Base-by-base conservation (phyloP, 441 rosid species). In the Jatropha multifida region DNA sequence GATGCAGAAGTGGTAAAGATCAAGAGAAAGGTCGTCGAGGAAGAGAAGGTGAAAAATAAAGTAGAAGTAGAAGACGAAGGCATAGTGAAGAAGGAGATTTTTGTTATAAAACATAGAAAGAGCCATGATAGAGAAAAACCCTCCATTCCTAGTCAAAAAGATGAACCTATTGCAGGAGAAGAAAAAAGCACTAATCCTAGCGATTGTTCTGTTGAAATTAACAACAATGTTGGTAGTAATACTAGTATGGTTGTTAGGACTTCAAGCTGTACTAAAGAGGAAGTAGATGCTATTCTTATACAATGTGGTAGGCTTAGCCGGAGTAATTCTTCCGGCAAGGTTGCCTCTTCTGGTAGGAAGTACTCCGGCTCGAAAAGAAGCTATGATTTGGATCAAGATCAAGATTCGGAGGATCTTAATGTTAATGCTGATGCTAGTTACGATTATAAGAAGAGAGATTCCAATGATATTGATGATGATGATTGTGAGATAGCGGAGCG, bases 271-370 rank as follows among this genome's bases (percentile, higher is more conserved):
- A 86, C 86, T 3, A 86, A 90, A 46, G 97, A 93, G 73, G 97
- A 93, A 76, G 96, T 94, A 52, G 98, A 94, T 59, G 97, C 97
- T 56, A 91, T 93, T 82, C 89, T 94, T 26, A 91, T 93, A 37
- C 98, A 94, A 40, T 94, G 99, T 65, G 98, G 99, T 38, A 86
- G 91, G 82, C 88, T 94, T 20, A 93, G 98, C 79, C 75, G 89
- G 62, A 89, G 80, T 80, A 91, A 88, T 78, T 88, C 96, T 1
- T 78, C 84, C 2, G 80, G 83, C 0, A 87, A 86, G 76, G 66
- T 73, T 0, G 75, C 85, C 17, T 73, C 86, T 44, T 75, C 88
- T 4, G 81, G 88, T 7, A 84, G 87, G 11, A 90, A 87, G 76
- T 89, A 90, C 76, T 88, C 92, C 0, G 97, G 96, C 0, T 91